Conservation (phyloP, 1,284 basidiomycete species). For the Moesziomyces globuligerus region DNA sequence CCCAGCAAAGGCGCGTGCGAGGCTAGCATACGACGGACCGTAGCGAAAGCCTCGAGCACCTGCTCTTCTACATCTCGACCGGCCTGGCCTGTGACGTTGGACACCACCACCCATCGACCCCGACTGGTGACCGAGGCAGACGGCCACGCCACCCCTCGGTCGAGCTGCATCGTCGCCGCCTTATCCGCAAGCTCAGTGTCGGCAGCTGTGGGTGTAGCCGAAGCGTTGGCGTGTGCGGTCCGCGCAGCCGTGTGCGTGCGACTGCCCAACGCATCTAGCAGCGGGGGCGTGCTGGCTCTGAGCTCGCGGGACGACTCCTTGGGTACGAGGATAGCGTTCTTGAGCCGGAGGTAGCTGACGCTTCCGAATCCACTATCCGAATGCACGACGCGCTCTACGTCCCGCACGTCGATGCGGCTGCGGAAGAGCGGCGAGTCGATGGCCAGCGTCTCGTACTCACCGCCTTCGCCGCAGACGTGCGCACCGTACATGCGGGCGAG, state of each 20-base stretch:
- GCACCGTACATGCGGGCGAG: constrained; percentile 85
- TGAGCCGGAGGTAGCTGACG: constrained; percentile 60
- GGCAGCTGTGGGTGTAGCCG: neutral
- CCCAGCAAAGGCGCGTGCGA: constrained; percentile 1
- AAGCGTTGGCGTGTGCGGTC: neutral
- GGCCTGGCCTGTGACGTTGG: constrained; percentile 28
- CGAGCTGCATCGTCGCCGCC: neutral
- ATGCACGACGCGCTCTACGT: constrained; percentile 58
- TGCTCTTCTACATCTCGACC: constrained; percentile 15
- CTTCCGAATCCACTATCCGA: constrained; percentile 57
- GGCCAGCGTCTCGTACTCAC: constrained; percentile 96
- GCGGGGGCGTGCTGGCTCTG: constrained; percentile 6
- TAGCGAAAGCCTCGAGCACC: constrained; percentile 18
- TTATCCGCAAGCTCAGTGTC: neutral
- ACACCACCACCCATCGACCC: constrained; percentile 25
- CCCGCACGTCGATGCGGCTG: constrained; percentile 74
- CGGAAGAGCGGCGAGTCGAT: constrained; percentile 91
- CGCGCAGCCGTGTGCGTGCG: constrained; percentile 27
- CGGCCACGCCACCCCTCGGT: neutral
- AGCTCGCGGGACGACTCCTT: constrained; percentile 25
- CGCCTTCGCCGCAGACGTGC: constrained; percentile 96
- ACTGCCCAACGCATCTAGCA: constrained; percentile 43
- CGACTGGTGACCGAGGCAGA: constrained; percentile 13
- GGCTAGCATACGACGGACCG: constrained; percentile 10
- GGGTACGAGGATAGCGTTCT: constrained; percentile 39